phyloP scores from a whole-genome alignment of 352 stramenopile genomes.

The Thalassiosira gravida region DNA sequence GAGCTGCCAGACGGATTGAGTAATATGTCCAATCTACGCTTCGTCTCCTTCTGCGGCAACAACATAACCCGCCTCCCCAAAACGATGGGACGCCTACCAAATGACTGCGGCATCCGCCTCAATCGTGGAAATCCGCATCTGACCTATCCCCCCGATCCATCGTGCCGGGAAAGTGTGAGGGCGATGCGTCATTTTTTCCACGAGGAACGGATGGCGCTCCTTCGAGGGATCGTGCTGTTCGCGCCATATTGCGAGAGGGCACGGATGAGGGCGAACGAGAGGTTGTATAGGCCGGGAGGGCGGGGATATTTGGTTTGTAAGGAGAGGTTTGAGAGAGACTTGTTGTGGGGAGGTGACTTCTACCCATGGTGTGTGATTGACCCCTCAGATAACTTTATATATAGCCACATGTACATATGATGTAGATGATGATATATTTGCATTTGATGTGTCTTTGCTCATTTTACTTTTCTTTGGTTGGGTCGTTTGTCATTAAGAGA shows the following conservation, averaged over 20 bases:
- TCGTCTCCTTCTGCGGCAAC: conserved; percentile 41
- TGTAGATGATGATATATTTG: too few species aligned
- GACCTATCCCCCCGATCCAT: conserved; percentile 29
- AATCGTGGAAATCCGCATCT: conserved; percentile 44
- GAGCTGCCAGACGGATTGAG: conserved; percentile 38
- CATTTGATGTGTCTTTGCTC: too few species aligned
- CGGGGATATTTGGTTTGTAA: conserved; percentile 40
- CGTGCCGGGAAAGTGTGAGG: conserved; percentile 27
- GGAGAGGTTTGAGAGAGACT: conserved; percentile 56
- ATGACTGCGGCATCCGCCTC: conserved; percentile 41
- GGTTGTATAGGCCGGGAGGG: conserved; percentile 46
- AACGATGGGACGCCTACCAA: conserved; percentile 31
- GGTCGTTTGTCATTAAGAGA: too few species aligned
- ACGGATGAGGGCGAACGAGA: conserved; percentile 35
- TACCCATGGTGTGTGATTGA: too few species aligned
- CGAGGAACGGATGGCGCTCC: conserved; percentile 37
- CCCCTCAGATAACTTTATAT: too few species aligned
- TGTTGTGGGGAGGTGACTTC: too few species aligned
- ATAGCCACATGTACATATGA: too few species aligned
- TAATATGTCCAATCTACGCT: conserved; percentile 33
- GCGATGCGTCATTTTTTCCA: conserved; percentile 48
- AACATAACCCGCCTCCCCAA: conserved; percentile 35
- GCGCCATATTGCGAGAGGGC: conserved; percentile 35
- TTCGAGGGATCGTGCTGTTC: conserved; percentile 30
- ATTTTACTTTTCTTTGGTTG: too few species aligned